Base-by-base conservation (phyloP, 2,329 filamentous ascomycete species). In the Cyphellophora europaea region DNA sequence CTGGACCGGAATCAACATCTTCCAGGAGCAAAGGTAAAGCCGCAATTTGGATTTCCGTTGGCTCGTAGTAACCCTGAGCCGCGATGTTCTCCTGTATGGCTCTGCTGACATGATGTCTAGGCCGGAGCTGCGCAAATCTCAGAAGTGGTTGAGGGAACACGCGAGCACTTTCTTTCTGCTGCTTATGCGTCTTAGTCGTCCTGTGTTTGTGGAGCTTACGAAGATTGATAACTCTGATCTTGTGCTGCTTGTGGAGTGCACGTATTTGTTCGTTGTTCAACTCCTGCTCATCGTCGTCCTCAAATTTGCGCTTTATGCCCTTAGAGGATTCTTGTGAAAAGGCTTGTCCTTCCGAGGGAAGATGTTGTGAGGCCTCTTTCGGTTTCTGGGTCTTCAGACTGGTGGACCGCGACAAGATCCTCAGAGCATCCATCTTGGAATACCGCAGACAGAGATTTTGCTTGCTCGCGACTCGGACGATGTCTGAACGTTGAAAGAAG, bases 21-120 rank as follows among this genome's bases (percentile, higher is more conserved):
- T 72, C 37, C 18, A 96, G 63, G 21, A 96, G 64, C 30, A 96
- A 60, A 17, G 91, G 89, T 44, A 98, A 60, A 50, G 79, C 81
- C 3, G 76, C 88, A 58, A 96, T 74, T 56, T 98, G 91, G 10
- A 98, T 88, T 59, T 96, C 89, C 0, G 91, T 98, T 10, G 91
- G 91, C 37, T 87, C 67, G 21, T 72, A 76, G 55, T 93, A 98
- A 8, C 83, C 86, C 60, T 96, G 85, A n/a, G 74, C 71, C 11
- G 74, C 67, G 18, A 98, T 66, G 52, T 98, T 98, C 41, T 82
- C 75, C 2, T 77, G 76, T 29, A 98, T 61, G 27, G 78, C 71
- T 27, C 71, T 66, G 3, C 85, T 82, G 27, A 95, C 75, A n/a
- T 71, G 72, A 59, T 89, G 93, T 29, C 67, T 67, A 19, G 68